phyloP scores from a whole-genome alignment of 2,329 filamentous ascomycete genomes.

The Talaromyces sp. region DNA sequence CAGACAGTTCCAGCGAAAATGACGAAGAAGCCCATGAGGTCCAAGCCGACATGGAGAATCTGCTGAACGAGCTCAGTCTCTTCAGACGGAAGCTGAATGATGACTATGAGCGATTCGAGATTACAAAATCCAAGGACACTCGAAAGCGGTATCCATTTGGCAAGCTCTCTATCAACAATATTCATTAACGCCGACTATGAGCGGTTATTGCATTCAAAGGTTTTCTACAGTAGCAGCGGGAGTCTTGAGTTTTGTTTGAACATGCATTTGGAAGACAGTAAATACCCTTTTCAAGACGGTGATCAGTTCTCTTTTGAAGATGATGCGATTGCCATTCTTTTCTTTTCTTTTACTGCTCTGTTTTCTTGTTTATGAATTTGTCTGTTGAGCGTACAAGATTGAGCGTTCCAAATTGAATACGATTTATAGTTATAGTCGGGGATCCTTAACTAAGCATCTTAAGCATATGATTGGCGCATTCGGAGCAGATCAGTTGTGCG shows the following conservation, averaged over 20 bases:
- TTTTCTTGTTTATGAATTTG: neutral
- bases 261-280: conserved; percentile 1
- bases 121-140: conserved; percentile 20
- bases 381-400: neutral
- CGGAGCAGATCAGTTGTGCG: neutral
- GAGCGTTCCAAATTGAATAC: neutral
- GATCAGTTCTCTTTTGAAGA: neutral
- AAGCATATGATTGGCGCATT: no score
- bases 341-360: neutral
- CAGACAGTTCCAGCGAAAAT: conserved; percentile 40
- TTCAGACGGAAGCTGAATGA: conserved; percentile 84
- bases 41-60: conserved; percentile 77
- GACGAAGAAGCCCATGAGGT: conserved; percentile 54
- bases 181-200: conserved; percentile 13
- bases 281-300: neutral
- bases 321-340: neutral
- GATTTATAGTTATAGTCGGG: neutral
- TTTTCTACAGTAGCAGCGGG: neutral
- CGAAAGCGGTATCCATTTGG: conserved; percentile 29
- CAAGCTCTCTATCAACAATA: conserved; percentile 25
- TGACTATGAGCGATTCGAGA: conserved; percentile 51
- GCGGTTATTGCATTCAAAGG: neutral
- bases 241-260: neutral
- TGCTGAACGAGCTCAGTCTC: conserved; percentile 72
- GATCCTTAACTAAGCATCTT: no score